Conservation (phyloP, 2,329 filamentous ascomycete species). For the Calonectria hongkongensis region DNA sequence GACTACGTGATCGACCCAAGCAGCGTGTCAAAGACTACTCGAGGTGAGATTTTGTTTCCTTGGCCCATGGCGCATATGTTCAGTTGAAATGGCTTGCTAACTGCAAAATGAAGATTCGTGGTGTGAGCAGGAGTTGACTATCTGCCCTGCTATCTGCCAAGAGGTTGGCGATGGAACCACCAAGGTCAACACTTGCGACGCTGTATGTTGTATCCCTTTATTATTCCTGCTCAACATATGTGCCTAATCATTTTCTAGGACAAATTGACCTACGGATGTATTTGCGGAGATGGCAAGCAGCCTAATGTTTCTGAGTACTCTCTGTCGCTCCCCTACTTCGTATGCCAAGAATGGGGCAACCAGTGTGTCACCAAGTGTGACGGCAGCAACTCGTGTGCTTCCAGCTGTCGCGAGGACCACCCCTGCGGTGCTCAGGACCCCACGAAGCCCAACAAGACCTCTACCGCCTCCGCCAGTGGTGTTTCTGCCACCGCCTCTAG, state of each 20-base stretch:
- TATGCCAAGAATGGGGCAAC: conserved; percentile 82
- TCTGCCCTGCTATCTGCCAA: conserved; percentile 84
- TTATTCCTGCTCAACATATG: conserved; percentile 42
- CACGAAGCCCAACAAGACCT: conserved; percentile 73
- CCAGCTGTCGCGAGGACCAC: conserved; percentile 77
- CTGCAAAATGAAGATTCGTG: conserved; percentile 69
- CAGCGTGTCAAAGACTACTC: conserved; percentile 69
- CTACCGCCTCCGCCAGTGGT: conserved; percentile 60
- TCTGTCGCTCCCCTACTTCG: conserved; percentile 85
- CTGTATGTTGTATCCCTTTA: conserved; percentile 66
- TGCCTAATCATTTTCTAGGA: conserved; percentile 60
- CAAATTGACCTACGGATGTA: conserved; percentile 80
- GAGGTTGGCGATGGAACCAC: conserved; percentile 73
- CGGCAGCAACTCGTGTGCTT: conserved; percentile 74
- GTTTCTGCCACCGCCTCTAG: conserved; percentile 59
- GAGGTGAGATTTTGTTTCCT: conserved; percentile 65
- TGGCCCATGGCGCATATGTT: too few species aligned
- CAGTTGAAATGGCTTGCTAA: conserved; percentile 44
- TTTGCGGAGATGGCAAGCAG: conserved; percentile 79
- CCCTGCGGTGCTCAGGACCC: conserved; percentile 84
- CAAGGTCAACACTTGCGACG: conserved; percentile 79
- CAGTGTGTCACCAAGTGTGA: conserved; percentile 79
- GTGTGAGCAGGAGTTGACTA: conserved; percentile 78
- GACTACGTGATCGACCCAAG: conserved; percentile 78
- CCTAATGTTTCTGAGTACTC: conserved; percentile 87